Conservation (phyloP, 108 stramenopile genomes). For the Seminavis robusta region DNA sequence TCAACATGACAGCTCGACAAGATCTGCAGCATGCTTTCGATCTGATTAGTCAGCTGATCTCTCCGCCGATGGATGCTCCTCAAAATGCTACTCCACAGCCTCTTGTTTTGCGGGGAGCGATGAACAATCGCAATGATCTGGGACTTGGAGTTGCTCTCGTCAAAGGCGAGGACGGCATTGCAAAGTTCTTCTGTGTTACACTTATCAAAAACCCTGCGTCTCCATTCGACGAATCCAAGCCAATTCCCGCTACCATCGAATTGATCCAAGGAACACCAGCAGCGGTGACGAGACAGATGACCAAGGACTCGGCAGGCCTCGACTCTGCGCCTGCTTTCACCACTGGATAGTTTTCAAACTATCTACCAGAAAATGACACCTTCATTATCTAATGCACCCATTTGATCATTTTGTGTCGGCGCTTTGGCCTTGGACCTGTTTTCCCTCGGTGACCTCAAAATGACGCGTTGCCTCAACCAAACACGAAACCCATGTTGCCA, state of each 20-base stretch:
- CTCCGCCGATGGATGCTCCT: constrained; percentile 46
- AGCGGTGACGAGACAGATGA: not conserved
- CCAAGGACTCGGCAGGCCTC: not conserved
- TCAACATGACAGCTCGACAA: constrained; percentile 74
- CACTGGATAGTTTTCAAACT: constrained; percentile 13
- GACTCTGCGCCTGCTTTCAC: constrained; percentile 17
- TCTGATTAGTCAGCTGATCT: constrained; percentile 82
- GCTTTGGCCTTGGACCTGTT: too few relatives aligned
- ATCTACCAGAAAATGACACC: too few relatives aligned
- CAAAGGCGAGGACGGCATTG: constrained; percentile 65
- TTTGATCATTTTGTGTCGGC: too few relatives aligned
- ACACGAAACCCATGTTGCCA: too few relatives aligned
- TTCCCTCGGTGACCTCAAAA: too few relatives aligned
- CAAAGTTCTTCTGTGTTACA: constrained; percentile 83
- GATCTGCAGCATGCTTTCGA: constrained; percentile 84
- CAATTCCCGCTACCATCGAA: constrained; percentile 62
- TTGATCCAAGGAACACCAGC: constrained; percentile 8
- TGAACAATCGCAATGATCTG: constrained; percentile 62
- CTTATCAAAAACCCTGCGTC: constrained; percentile 67
- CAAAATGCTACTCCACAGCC: constrained; percentile 26
- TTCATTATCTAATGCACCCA: too few relatives aligned
- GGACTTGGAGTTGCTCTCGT: constrained; percentile 70
- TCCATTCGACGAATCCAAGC: constrained; percentile 43
- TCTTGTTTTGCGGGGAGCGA: constrained; percentile 36
- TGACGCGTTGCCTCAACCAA: too few relatives aligned